Base-by-base conservation (phyloP, 306 rosid genomes). In the Trifolium dubium region DNA sequence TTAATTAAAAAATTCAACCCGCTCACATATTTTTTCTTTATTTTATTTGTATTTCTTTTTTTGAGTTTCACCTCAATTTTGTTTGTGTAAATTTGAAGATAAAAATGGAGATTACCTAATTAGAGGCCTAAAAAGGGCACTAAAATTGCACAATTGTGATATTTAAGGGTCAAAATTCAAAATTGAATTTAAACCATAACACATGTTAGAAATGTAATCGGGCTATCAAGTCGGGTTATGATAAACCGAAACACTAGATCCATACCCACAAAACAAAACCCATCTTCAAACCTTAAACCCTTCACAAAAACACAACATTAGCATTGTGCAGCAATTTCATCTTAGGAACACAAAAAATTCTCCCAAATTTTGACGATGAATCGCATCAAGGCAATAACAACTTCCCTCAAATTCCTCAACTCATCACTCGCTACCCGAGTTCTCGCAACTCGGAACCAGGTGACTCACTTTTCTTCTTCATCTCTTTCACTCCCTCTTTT, bases 361-460 rank as follows among this genome's bases (percentile, higher is more conserved):
- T 3, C 51, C 7, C 43, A 7, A 61, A 9, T 9, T 18, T 53
- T 5, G 35, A 46, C 8, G 53, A 92, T 92, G 98, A 85, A 83
- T 51, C 85, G 91, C 69, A 72, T 84, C 60, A 92, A 50, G 71
- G 82, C 87, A 23, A 77, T 84, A 10, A 68, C 73, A 30, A 9
- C 72, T 14, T 83, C 92, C 18, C 85, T 86, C 75, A 74, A 85
- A 72, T 35, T 81, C 39, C 62, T 83, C 47, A 64, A 81, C 76
- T 86, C 84, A 70, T 41, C 74, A 55, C 53, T 72, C 63, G 77
- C 80, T 59, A 75, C 80, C 51, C 87, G 80, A 50, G 11, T 69
- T 49, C 7, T 64, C 11, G 10, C 77, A 29, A 63, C 89, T 77
- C 70, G 43, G 54, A 77, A 77, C 39, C 96, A 84, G 89, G 92